phyloP scores from a whole-genome alignment of 2,329 filamentous ascomycete genomes.

The Colletotrichum chrysophilum region DNA sequence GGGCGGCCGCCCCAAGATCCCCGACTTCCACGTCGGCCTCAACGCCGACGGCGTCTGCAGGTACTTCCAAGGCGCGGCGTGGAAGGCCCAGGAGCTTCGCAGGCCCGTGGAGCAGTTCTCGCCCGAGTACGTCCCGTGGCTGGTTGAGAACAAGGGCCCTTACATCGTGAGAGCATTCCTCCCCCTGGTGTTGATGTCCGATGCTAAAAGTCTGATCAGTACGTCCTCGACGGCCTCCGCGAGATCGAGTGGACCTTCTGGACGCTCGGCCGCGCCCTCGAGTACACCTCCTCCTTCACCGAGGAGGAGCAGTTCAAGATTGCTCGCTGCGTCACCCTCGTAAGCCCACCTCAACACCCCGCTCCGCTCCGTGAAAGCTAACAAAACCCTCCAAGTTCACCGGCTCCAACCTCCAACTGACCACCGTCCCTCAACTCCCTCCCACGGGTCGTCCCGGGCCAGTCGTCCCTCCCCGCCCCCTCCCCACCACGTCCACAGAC shows the following conservation, averaged over 20 bases:
- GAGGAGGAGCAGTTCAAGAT: conserved; percentile 4
- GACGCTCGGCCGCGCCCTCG: neutral
- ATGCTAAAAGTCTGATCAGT: neutral
- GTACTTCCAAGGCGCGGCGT: neutral
- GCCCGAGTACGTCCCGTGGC: conserved; percentile 19
- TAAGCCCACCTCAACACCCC: neutral
- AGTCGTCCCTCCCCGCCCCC: neutral
- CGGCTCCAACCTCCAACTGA: neutral
- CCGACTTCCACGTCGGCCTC: conserved; percentile 7
- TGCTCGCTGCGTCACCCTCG: conserved; percentile 1
- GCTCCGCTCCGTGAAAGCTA: neutral
- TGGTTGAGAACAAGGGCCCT: conserved; percentile 15
- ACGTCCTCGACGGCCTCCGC: conserved; percentile 18
- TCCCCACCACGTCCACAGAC: fast-evolving
- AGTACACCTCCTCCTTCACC: neutral
- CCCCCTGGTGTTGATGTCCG: neutral
- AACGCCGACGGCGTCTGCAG: neutral
- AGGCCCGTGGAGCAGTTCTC: neutral
- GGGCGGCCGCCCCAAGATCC: neutral
- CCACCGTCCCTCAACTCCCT: neutral
- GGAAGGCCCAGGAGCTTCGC: conserved; percentile 5
- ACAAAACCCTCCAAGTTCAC: neutral
- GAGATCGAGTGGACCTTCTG: conserved; percentile 9
- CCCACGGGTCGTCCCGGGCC: neutral
- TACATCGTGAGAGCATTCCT: neutral